These are phyloP conservation scores for Coriaria nepalensis DNA, from an alignment of 306 rosid species.

Conservation along the genomic window DNA sequence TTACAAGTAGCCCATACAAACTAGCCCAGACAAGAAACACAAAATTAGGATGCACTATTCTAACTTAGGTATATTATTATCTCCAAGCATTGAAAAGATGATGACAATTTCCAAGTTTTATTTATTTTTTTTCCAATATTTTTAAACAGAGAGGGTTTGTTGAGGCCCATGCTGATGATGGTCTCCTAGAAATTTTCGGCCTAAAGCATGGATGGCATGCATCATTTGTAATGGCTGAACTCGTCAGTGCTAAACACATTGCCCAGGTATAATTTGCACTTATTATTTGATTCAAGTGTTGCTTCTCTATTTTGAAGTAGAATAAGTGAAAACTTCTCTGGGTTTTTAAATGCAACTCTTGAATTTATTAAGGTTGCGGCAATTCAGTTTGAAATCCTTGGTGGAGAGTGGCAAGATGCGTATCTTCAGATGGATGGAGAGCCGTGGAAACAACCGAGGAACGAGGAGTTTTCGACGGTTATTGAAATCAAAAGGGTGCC, in stretches of 20 bases:
- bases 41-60: no score
- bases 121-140: neutral
- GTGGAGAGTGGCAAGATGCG: constrained; percentile 74
- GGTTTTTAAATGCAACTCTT: neutral
- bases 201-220: constrained; percentile 99
- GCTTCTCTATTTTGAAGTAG: constrained; percentile 4
- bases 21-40: no score
- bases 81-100: no score
- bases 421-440: constrained; percentile 98
- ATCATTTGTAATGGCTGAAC: constrained; percentile 91
- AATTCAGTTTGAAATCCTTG: constrained; percentile 75
- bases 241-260: constrained; percentile 81
- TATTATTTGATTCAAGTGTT: constrained; percentile 4
- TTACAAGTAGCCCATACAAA: no score
- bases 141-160: constrained; percentile 67
- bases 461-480: constrained; percentile 48
- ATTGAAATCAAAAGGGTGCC: constrained; percentile 92
- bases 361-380: constrained; percentile 61
- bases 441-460: constrained; percentile 91
- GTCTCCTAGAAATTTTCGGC: constrained; percentile 89
- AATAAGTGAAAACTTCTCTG: neutral
- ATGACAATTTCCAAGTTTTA: no score
- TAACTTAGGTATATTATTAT: no score
- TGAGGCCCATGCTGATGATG: constrained; percentile 88
- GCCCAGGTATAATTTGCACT: constrained; percentile 57